Evolutionary conservation across 306 rosid genomes (phyloP).

Genomic region (Trichosanthes cucumerina): DNA sequence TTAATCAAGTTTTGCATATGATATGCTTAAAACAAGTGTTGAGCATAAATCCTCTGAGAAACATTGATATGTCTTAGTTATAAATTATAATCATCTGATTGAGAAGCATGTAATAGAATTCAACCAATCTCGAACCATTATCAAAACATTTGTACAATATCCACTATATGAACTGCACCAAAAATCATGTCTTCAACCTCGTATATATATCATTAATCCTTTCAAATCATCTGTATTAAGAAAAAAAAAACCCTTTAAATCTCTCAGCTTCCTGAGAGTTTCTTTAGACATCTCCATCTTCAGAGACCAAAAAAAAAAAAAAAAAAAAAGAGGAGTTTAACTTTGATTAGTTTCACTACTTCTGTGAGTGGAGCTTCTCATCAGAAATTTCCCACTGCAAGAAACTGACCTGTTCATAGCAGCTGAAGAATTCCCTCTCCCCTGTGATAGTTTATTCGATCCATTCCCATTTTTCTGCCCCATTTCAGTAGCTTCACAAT

Average conservation of each 20-base stretch:
- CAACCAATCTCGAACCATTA: not conserved
- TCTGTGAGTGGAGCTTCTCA: constrained; percentile 1
- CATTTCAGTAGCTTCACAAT: not conserved
- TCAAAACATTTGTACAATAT: not conserved
- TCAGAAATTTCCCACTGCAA: constrained; percentile 31
- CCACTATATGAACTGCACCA: not conserved
- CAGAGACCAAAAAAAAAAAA: not conserved
- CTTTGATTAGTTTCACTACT: not conserved
- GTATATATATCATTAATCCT: not conserved
- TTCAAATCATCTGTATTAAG: not conserved
- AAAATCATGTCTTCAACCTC: not conserved
- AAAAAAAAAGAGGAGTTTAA: not conserved
- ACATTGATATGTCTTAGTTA: not conserved
- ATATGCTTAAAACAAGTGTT: too few relatives aligned
- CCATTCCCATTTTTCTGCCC: not conserved
- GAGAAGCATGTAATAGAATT: not conserved
- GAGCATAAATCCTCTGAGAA: too few relatives aligned
- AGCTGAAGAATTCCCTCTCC: constrained; percentile 18
- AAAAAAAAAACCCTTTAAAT: not conserved
- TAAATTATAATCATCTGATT: not conserved
- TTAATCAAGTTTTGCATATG: too few relatives aligned
- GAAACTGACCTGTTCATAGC: constrained; percentile 64
- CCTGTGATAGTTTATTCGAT: constrained; percentile 4
- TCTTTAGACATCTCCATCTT: not conserved
- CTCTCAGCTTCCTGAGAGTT: constrained; percentile 36